Conservation (phyloP, 1,284 basidiomycete genomes). For the Austroboletus rostrupii region DNA sequence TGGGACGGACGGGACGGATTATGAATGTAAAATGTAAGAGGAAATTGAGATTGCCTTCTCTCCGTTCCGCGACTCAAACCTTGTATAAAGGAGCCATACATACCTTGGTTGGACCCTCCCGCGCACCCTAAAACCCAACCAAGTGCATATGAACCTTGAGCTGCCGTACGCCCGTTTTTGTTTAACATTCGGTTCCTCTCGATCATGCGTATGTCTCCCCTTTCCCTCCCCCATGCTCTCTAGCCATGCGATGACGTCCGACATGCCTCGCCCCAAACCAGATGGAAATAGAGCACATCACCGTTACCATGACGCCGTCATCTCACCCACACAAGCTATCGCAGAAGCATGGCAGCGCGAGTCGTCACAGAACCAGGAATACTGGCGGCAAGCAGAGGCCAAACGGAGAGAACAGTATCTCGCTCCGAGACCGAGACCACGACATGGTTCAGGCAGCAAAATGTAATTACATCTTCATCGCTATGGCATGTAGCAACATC, state of each 20-base stretch:
- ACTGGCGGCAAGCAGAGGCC: constrained; percentile 54
- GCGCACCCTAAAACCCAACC: neutral
- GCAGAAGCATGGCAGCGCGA: constrained; percentile 63
- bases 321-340: constrained; percentile 58
- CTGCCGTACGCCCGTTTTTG: constrained; percentile 35
- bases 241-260: constrained; percentile 44
- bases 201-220: constrained; percentile 27
- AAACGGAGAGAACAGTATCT: constrained; percentile 41
- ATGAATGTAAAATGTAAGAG: constrained; percentile 15
- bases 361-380: constrained; percentile 50
- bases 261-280: constrained; percentile 35
- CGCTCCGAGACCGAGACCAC: constrained; percentile 27
- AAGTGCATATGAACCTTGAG: constrained; percentile 28
- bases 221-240: constrained; percentile 7
- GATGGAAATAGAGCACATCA: constrained; percentile 29
- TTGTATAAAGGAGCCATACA: constrained; percentile 31
- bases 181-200: constrained; percentile 21
- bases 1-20: neutral
- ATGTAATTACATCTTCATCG: constrained; percentile 33
- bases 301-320: constrained; percentile 29
- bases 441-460: constrained; percentile 38
- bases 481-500: constrained; percentile 11
- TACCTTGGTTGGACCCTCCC: constrained; percentile 20
- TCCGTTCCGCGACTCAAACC: constrained; percentile 20
- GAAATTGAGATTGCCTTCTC: constrained; percentile 26